Evolutionary conservation across 495 filamentous ascomycete species (phyloP), one percentile per base, ranked within the genome.

Genomic region (Penicillium robsamsonii): DNA sequence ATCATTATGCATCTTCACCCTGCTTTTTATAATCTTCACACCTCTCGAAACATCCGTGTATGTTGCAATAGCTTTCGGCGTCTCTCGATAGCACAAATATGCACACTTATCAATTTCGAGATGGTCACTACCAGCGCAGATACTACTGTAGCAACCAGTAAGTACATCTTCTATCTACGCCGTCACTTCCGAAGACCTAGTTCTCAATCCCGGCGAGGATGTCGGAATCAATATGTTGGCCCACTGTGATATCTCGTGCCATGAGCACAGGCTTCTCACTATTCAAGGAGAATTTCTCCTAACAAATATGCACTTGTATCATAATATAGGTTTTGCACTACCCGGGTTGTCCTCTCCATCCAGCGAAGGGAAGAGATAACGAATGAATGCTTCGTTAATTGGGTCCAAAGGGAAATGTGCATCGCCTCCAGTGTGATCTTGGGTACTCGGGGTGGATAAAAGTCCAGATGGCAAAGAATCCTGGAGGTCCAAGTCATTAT

Each of bases 381-480:
- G 62, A 47, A 78, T 71, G 24, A 78, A 78, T 24, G 77, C 73
- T 9, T 68, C 71, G 50, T 66, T 69, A 45, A 78, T 71, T 1
- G 75, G 75, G 40, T 77, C 75, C 47, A 75, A 74, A 3, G 75
- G 74, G 56, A 77, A 74, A 40, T 74, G 71, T 0, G 60, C 56
- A 50, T 77, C 71, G 10, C 55, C 35, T 30, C 12, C 20, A 31
- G 45, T 11, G 15, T 48, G 17, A 0, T 46, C 57, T 15, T 56
- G 43, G 9, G 20, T 25, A 37, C 1, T 12, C 7, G 47, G 20
- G 9, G 13, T 2, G 15, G 31, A n/a, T 38, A 37, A 24, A 50
- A 11, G 9, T 1, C 30, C 52, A 46, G 30, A 4, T 3, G 18
- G 15, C 10, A 53, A 17, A 3, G 62, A 40, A 18, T 52, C 49